Evolutionary conservation across 345 rosid species (phyloP), one percentile per base, ranked within the genome.

Genomic region (Firmiana major): DNA sequence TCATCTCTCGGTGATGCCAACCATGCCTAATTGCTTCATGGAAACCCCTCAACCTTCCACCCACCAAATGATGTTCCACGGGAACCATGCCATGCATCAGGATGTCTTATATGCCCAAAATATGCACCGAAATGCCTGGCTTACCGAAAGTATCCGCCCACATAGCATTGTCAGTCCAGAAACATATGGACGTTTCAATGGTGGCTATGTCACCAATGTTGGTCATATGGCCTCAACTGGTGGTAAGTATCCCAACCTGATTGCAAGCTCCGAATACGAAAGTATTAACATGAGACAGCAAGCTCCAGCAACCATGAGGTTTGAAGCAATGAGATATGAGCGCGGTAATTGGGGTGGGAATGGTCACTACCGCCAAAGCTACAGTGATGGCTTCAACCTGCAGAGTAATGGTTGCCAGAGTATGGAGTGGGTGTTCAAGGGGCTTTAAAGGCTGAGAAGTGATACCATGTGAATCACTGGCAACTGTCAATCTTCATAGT

Each of bases 321-420:
- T 40, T 2, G 46, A 17, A 22, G 54, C 36, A 4, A 53, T 54
- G 38, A 24, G 53, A 16, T 53, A 76, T 36, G 71, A 49, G 51
- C 34, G 65, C 9, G 42, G 64, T 1, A 40, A 38, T 10, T 65
- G 79, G 79, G 63, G 55, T 17, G 54, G 55, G 28, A 31, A 59
- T 34, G 76, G 75, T 48, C 22, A 46, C 71, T 77, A 19, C 3
- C 45, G 71, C 60, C 67, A 54, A 17, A 46, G 67, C 75, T 77
- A 22, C 9, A 28, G 71, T 26, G 68, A 54, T 17, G 63, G 28
- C 22, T 17, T 43, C 38, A 65, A 15, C 49, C 13, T 63, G 48
- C 36, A 9, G 26, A 57, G 10, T 43, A 17, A 24, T 42, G 74
- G 51, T 43, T 51, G 22, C 38, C 68, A 70, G 60, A 19, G 45